These are phyloP conservation scores for Pleurotus pulmonarius DNA, from an alignment of 768 basidiomycete species.

Conservation along the genomic window DNA sequence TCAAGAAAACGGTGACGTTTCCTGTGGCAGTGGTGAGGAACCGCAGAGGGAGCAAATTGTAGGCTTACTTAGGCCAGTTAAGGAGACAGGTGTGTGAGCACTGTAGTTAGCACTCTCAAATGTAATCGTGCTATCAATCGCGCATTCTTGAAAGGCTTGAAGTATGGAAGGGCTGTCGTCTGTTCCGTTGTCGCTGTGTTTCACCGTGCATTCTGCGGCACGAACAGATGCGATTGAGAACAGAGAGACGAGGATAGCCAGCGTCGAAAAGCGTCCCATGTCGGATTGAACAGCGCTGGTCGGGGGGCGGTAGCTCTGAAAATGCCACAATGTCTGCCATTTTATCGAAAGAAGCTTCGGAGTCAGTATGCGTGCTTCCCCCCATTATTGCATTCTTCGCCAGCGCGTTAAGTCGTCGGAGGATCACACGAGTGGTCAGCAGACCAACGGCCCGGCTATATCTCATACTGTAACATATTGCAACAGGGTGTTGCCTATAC, in stretches of 20 bases:
- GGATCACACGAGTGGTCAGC: conserved; percentile 7
- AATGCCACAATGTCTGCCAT: neutral
- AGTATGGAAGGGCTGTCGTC: conserved; percentile 34
- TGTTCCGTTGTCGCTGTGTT: conserved; percentile 20
- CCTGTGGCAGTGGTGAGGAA: conserved; percentile 14
- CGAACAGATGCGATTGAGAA: neutral
- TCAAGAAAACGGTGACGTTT: conserved; percentile 37
- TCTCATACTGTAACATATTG: neutral
- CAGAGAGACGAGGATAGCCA: neutral
- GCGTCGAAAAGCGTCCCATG: neutral
- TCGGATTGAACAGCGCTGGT: neutral
- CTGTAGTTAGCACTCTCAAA: conserved; percentile 32
- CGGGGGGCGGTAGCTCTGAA: neutral
- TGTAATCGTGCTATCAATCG: conserved; percentile 27
- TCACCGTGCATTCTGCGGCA: conserved; percentile 21
- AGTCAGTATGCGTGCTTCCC: neutral
- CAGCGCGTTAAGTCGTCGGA: neutral
- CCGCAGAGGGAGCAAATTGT: neutral
- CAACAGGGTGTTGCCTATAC: too few species aligned
- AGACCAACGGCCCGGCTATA: neutral
- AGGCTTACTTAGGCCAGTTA: conserved; percentile 26
- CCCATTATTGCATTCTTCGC: neutral
- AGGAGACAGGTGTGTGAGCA: conserved; percentile 30
- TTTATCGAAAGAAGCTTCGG: conserved; percentile 7
- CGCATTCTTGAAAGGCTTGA: conserved; percentile 30